Conservation (phyloP, 2,329 filamentous ascomycete genomes). For the Alternaria panax region DNA sequence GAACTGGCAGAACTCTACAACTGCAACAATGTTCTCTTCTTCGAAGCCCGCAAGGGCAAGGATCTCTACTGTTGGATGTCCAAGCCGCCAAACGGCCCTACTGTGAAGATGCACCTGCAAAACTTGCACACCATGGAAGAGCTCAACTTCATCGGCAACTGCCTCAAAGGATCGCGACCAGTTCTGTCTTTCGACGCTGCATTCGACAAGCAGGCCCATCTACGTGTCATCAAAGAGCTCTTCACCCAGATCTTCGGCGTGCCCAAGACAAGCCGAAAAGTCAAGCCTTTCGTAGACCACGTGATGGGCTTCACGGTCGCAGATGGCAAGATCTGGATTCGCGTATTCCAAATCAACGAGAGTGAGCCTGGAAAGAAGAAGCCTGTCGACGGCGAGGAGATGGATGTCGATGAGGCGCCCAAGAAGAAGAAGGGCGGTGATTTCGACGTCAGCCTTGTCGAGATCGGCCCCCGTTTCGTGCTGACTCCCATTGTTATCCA, state of each 20-base stretch:
- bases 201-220: conserved; percentile 83
- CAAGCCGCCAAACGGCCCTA: conserved; percentile 85
- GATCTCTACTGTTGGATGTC: conserved; percentile 94
- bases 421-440: conserved; percentile 62
- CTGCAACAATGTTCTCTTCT: conserved; percentile 94
- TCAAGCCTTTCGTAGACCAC: conserved; percentile 95
- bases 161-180: conserved; percentile 88
- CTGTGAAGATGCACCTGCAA: conserved; percentile 78
- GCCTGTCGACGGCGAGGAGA: conserved; percentile 52
- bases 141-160: conserved; percentile 95
- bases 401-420: conserved; percentile 38
- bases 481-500: conserved; percentile 94
- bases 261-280: conserved; percentile 83
- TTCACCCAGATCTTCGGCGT: conserved; percentile 92
- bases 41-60: conserved; percentile 92
- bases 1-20: conserved; percentile 75
- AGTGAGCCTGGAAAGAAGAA: conserved; percentile 67
- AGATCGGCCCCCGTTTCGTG: conserved; percentile 93
- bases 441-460: conserved; percentile 82
- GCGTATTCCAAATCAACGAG: conserved; percentile 92
- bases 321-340: conserved; percentile 94
- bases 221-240: conserved; percentile 85
- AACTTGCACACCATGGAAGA: conserved; percentile 97
- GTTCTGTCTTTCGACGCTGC: conserved; percentile 89
- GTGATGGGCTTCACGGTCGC: conserved; percentile 91